A percentile compares a stretch with the other conserved stretches of the same genome.
These are phyloP conservation scores for Camillea tinctor DNA, from an alignment of 2,329 filamentous ascomycete species.

Conservation along the genomic window DNA sequence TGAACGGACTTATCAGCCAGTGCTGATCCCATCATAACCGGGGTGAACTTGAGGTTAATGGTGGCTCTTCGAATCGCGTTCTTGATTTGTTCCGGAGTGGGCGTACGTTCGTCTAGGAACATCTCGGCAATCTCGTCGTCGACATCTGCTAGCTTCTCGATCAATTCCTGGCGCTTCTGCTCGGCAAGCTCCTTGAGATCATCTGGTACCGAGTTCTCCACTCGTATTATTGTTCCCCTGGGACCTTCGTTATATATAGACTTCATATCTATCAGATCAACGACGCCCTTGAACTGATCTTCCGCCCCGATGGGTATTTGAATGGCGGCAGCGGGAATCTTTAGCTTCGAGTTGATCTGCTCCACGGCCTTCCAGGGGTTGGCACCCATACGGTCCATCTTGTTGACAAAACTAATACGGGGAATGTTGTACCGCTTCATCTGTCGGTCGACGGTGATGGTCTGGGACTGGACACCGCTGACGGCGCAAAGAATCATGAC, in stretches of 20 bases:
- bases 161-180: slow-evolving; percentile 80
- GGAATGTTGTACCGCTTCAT: slow-evolving; percentile 99
- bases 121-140: slow-evolving; percentile 97
- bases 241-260: slow-evolving; percentile 88
- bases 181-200: slow-evolving; percentile 72
- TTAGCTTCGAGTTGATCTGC: slow-evolving; percentile 95
- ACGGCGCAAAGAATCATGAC: slow-evolving; percentile 99
- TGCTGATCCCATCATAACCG: slow-evolving; percentile 94
- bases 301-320: slow-evolving; percentile 93
- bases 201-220: slow-evolving; percentile 79
- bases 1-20: slow-evolving; percentile 93
- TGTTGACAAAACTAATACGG: slow-evolving; percentile 95
- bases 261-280: slow-evolving; percentile 90
- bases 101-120: slow-evolving; percentile 83
- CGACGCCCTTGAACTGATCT: slow-evolving; percentile 87
- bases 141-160: slow-evolving; percentile 94
- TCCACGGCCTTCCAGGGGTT: slow-evolving; percentile 98
- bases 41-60: slow-evolving; percentile 85
- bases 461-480: slow-evolving; percentile 95
- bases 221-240: slow-evolving; percentile 73
- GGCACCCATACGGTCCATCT: slow-evolving; percentile 98
- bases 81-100: slow-evolving; percentile 81
- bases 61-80: slow-evolving; percentile 88
- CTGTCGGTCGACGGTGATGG: slow-evolving; percentile 95
- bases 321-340: slow-evolving; percentile 86